A percentile compares a stretch with the other conserved stretches of the same genome.
Conservation (phyloP, 208 protist genomes). For the Acanthamoeba rhysodes region DNA sequence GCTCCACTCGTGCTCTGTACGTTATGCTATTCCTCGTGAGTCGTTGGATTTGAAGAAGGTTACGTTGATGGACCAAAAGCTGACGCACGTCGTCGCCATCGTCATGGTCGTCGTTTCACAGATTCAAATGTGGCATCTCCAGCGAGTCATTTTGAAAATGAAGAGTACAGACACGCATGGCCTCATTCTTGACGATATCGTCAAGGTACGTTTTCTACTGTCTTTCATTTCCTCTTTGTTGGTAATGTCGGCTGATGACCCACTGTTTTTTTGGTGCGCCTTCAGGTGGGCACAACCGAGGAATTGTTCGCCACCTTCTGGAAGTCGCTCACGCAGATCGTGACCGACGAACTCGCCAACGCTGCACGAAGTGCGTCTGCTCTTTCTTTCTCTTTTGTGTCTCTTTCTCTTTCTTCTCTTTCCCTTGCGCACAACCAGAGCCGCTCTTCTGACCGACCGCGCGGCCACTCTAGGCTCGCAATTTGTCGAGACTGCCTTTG, state of each 20-base stretch:
- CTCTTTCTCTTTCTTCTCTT: not conserved
- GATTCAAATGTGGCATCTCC: conserved; percentile 83
- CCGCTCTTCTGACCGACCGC: too few relatives aligned
- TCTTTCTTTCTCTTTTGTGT: not conserved
- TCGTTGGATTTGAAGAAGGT: not conserved
- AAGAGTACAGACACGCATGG: conserved; percentile 77
- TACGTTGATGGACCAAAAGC: too few relatives aligned
- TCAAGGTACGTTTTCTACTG: not conserved
- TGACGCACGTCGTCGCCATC: not conserved
- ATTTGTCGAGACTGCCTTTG: conserved; percentile 58
- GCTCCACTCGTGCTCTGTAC: conserved; percentile 75
- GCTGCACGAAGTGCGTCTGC: not conserved
- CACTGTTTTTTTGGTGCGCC: not conserved
- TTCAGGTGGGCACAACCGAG: conserved; percentile 27
- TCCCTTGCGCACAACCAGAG: not conserved
- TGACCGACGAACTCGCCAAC: conserved; percentile 16
- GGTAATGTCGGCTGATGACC: not conserved
- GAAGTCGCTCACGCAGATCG: conserved; percentile 39
- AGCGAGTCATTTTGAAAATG: conserved; percentile 82
- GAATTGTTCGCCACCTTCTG: conserved; percentile 65
- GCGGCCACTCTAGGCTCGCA: not conserved
- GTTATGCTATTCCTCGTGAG: not conserved
- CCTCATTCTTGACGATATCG: conserved; percentile 76
- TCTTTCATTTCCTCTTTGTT: not conserved
- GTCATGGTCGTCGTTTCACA: not conserved